Percentiles rank a stretch among this genome's conserved stretches.
phyloP scores from a whole-genome alignment of 345 rosid genomes.

The Sonneratia caseolaris region DNA sequence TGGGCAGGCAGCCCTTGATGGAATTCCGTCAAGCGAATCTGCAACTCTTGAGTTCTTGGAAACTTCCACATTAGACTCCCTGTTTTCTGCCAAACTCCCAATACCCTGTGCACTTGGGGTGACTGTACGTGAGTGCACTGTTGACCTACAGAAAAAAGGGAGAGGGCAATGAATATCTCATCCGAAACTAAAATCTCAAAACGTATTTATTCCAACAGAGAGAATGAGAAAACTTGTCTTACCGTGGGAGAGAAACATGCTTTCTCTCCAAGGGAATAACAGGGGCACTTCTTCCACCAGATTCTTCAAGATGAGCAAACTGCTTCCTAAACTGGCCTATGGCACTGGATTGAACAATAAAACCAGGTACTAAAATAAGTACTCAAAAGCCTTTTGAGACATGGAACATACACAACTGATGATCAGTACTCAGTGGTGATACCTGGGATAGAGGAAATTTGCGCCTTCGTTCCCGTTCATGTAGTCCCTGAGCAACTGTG shows the following conservation, averaged over 20 bases:
- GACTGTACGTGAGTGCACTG: constrained; percentile 54
- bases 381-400: background rate
- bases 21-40: constrained; percentile 32
- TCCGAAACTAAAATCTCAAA: background rate
- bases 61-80: constrained; percentile 33
- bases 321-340: too few species aligned
- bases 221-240: background rate
- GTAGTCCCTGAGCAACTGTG: too few species aligned
- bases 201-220: background rate
- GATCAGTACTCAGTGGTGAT: constrained; percentile 8
- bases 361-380: constrained; percentile 3
- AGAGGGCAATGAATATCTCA: background rate
- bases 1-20: constrained; percentile 43
- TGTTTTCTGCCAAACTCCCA: constrained; percentile 29
- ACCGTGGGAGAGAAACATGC: too few species aligned
- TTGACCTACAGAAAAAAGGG: constrained; percentile 34
- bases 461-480: too few species aligned
- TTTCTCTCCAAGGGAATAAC: too few species aligned
- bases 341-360: background rate
- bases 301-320: too few species aligned
- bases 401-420: background rate
- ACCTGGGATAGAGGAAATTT: constrained; percentile 39
- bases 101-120: constrained; percentile 34
- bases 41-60: constrained; percentile 32
- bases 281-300: too few species aligned